Percentiles rank a stretch among this genome's conserved stretches.
phyloP scores from a whole-genome alignment of 345 rosid species.

The Eutrema yunnanense region DNA sequence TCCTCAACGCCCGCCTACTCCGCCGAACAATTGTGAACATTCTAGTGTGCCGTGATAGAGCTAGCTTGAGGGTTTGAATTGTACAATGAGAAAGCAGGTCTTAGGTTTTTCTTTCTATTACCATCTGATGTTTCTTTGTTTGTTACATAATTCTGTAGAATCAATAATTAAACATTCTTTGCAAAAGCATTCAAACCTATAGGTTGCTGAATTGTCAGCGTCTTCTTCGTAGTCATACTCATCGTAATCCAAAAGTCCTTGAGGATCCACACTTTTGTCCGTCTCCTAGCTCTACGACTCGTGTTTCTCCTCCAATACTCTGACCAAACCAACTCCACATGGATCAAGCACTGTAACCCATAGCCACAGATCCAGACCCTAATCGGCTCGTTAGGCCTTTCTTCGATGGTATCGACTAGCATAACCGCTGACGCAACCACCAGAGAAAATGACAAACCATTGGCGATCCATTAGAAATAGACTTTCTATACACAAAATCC shows the following conservation, averaged over 20 bases:
- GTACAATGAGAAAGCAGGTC: slow-evolving; percentile 11
- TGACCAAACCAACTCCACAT: slow-evolving; percentile 82
- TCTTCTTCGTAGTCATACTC: slow-evolving; percentile 45
- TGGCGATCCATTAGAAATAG: no score
- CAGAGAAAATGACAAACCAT: slow-evolving; percentile 18
- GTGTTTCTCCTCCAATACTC: slow-evolving; percentile 70
- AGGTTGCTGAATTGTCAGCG: slow-evolving; percentile 33
- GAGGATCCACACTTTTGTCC: neutral
- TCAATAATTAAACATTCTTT: neutral
- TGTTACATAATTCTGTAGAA: neutral
- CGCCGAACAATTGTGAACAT: neutral
- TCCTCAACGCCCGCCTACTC: neutral
- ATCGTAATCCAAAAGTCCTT: neutral
- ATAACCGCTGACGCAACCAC: slow-evolving; percentile 56
- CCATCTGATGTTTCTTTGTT: neutral
- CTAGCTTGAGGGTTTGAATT: neutral
- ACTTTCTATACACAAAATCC: no score
- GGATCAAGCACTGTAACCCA: slow-evolving; percentile 82
- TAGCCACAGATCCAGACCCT: slow-evolving; percentile 93
- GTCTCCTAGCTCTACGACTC: slow-evolving; percentile 35
- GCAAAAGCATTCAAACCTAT: slow-evolving; percentile 38
- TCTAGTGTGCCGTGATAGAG: slow-evolving; percentile 14
- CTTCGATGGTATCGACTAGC: slow-evolving; percentile 51
- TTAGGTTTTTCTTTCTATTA: neutral
- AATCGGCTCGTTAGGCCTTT: slow-evolving; percentile 68